Evolutionary conservation across 2,329 filamentous ascomycete genomes (phyloP), one percentile per base, ranked within the genome.

Genomic region (Fusarium xylarioides): DNA sequence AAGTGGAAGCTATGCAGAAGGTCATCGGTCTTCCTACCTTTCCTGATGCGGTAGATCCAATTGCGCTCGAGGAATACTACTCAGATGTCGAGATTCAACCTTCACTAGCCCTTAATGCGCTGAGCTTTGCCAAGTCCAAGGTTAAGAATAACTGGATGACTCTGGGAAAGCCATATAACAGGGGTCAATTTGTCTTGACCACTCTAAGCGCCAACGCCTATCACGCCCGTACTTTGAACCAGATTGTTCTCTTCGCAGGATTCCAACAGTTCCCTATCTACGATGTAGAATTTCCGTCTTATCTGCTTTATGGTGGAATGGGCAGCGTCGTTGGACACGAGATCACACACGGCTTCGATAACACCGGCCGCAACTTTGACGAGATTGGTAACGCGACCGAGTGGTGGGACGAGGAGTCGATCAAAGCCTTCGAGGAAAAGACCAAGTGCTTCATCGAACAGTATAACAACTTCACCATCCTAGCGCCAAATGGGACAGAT

Each of bases 201-300:
- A 87, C 88, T 0, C 84, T 88, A 4, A 90, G 87, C 3, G 86
- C 89, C n/a, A 92, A 92, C 74, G 91, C 91, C 3, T 91, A 91
- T 74, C 91, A 92, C 79, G 88, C 47, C 89, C 71, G 87, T 87
- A 34, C 85, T 0, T 86, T 87, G n/a, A 93, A 93, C 75, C 88
- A 91, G 75, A 92, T 93, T 50, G 88, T 90, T 7, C 91, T 93
- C 1, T 28, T 63, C 2, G 60, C 70, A 2, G 91, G 90, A 0
- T 91, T 93, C 63, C 90, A 92, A 87, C 91, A 93, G 78, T 87
- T 88, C 7, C 91, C 91, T 1, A 83, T 91, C 4, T 93, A 93
- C 76, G 88, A 91, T 66, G 86, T 88, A 16, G 82, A 86, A 10
- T 85, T 91, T 2, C 91, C 91, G 0, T 82, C 87, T 30, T 93